Percentiles rank a stretch among this genome's conserved stretches.
phyloP scores from a whole-genome alignment of 2,329 filamentous ascomycete species.

The Pezicula carpinea region DNA sequence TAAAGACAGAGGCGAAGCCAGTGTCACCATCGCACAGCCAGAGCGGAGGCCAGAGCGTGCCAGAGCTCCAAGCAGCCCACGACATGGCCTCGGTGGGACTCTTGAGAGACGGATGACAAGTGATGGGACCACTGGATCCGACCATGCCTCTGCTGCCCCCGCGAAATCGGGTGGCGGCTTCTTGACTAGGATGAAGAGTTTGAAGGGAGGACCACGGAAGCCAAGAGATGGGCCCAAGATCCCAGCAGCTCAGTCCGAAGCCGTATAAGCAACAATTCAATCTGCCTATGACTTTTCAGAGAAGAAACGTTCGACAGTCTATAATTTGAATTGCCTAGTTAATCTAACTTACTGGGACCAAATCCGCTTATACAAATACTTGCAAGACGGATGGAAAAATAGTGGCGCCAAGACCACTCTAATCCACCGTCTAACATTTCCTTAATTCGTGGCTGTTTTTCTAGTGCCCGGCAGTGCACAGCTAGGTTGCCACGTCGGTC shows the following conservation, averaged over 20 bases:
- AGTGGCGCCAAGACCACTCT: too few species aligned
- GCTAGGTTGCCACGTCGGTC: too few species aligned
- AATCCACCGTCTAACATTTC: too few species aligned
- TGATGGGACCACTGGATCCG: slow-evolving; percentile 41
- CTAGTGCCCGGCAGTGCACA: too few species aligned
- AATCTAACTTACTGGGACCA: too few species aligned
- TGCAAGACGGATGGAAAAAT: too few species aligned
- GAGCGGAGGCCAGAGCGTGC: slow-evolving; percentile 33
- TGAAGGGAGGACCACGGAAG: slow-evolving; percentile 65
- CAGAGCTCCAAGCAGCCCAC: slow-evolving; percentile 55
- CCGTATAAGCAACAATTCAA: too few species aligned
- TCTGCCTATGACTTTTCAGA: too few species aligned
- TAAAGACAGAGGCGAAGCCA: slow-evolving; percentile 59
- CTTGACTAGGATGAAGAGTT: slow-evolving; percentile 73
- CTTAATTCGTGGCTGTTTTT: too few species aligned
- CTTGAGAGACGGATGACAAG: slow-evolving; percentile 63
- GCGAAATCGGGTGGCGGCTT: slow-evolving; percentile 47
- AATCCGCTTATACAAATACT: too few species aligned
- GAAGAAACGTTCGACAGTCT: too few species aligned
- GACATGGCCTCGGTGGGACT: slow-evolving; percentile 34
- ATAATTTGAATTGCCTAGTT: too few species aligned
- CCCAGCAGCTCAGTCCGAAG: slow-evolving; percentile 16
- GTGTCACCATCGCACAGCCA: slow-evolving; percentile 41
- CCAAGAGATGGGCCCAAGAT: slow-evolving; percentile 29
- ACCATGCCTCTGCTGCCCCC: slow-evolving; percentile 31